Base-by-base conservation (phyloP, 108 stramenopile genomes). In the Ochromonas danica region DNA sequence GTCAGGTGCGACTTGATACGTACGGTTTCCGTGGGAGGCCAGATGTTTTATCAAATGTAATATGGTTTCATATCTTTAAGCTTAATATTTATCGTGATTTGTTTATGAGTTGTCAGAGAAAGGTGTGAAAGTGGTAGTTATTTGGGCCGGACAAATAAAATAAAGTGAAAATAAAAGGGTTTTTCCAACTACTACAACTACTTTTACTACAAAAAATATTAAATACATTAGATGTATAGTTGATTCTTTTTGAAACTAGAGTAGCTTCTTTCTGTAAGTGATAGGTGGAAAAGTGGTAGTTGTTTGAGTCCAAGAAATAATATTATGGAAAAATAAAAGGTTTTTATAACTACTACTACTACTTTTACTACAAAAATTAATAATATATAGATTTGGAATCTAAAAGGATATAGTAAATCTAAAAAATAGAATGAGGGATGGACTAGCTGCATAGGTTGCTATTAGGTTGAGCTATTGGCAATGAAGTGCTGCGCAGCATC, bases 151-250 rank as follows among this genome's bases (percentile, higher is more conserved):
- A 57, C 51, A 57, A 57, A 57, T 57, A 57, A 57, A 57, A 57
- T 57, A 57, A 57, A 57, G 51, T 57, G 51, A 57, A 57, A 57
- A 57, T 57, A 57, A 57, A 57, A 57, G 51, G 51, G 51, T 57
- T 57, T 57, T 57, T 57, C 51, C 51, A 57, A 57, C 51, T 57
- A 57, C 51, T 57, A 57, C 51, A 57, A 57, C 51, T 57, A 57
- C 51, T 57, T 57, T 57, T 57, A 57, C 51, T 57, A 57, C 51
- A 57, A 57, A 57, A 57, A 57, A 57, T 57, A 57, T 57, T 57
- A 57, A 57, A 57, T 57, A 57, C 51, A 57, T 57, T 57, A 57
- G 51, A 57, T 57, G 51, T 57, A 57, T 22, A 57, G 51, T 57
- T 57, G 51, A 57, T 57, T 57, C 51, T 57, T 57, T 57, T 57